Evolutionary conservation across 2,329 filamentous ascomycete genomes (phyloP), one percentile per base, ranked within the genome.

Genomic region (Fusarium tjaetaba): DNA sequence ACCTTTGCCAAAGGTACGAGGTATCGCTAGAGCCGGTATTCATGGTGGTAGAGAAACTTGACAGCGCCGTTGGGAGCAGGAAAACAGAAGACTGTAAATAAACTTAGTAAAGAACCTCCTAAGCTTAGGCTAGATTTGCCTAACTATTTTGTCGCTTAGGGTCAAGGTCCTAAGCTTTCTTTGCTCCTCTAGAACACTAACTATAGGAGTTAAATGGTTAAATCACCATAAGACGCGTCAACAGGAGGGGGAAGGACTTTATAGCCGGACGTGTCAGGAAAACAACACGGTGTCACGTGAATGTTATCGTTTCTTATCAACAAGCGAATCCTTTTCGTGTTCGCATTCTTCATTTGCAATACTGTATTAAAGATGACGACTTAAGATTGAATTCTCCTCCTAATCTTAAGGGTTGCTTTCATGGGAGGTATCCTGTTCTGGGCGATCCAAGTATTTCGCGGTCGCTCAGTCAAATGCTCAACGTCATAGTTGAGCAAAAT

Each of bases 341-440:
- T 60, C n/a, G 60, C 22, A 24, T 38, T 22, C 34, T 49, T 11
- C 16, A 26, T 22, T 10, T 36, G 11, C 11, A n/a, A 7, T n/a
- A 20, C 15, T 24, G 14, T 5, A 20, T n/a, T 13, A 32, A 32
- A 11, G 10, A 13, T 49, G 26, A 11, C 9, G 4, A 46, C 14
- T 24, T 20, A 36, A 30, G 26, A 7, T 22, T 11, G 5, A 28
- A 4, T 11, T 11, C 10, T 60, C n/a, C 15, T 68, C 24, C 16
- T 68, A 4, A 67, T 24, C 3, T 13, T 61, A 3, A 68, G 7
- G 2, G 36, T 68, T 5, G 65, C 48, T 2, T 68, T 68, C 64
- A 30, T 68, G 1, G 65, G 63, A 16, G 63, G 65, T 2, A 68
- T 62, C 1, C 65, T 28, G 1, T 68, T 68, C 9, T 68, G 65